Evolutionary conservation across 2,329 filamentous ascomycete species (phyloP).

Genomic region (Anthostomella pinea): DNA sequence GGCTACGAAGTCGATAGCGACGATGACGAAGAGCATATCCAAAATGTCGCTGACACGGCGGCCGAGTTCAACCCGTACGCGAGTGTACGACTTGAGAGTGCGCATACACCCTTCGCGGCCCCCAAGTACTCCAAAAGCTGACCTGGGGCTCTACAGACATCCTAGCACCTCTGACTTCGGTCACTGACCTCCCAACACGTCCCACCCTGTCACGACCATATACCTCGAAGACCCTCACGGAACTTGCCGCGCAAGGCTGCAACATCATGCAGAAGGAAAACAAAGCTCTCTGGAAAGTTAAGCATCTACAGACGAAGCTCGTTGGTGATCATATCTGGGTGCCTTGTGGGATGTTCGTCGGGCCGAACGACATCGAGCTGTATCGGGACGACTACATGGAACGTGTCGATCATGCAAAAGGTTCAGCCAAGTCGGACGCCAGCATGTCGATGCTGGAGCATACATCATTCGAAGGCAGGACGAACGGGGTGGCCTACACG

Average conservation of each 20-base stretch:
- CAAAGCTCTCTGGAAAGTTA: slow-evolving; percentile 68
- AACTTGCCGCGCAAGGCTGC: slow-evolving; percentile 67
- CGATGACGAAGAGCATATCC: slow-evolving; percentile 63
- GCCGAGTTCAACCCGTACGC: slow-evolving; percentile 73
- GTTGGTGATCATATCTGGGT: slow-evolving; percentile 72
- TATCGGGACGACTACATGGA: slow-evolving; percentile 48
- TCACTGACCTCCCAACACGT: slow-evolving; percentile 71
- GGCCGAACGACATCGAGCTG: slow-evolving; percentile 52
- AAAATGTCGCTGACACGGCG: slow-evolving; percentile 59
- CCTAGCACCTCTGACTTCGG: slow-evolving; percentile 70
- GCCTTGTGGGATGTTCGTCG: slow-evolving; percentile 57
- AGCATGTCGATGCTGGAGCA: slow-evolving; percentile 21
- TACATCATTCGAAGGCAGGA: slow-evolving; percentile 13
- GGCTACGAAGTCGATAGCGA: slow-evolving; percentile 74
- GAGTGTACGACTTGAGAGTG: slow-evolving; percentile 68
- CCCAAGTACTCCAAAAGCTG: slow-evolving; percentile 3
- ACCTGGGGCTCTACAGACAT: slow-evolving; percentile 51
- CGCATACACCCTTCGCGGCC: slow-evolving; percentile 27
- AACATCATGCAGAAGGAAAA: slow-evolving; percentile 75
- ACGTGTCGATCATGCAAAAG: slow-evolving; percentile 16
- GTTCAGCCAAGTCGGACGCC: slow-evolving; percentile 21
- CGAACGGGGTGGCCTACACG: slow-evolving; percentile 16
- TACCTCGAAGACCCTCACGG: slow-evolving; percentile 67
- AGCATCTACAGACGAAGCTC: slow-evolving; percentile 68
- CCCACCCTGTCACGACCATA: slow-evolving; percentile 74